Percentiles rank a stretch among this genome's conserved stretches.
These are phyloP conservation scores for Paracamarosporium sp. DNA, from an alignment of 2,329 filamentous ascomycete species.

Conservation along the genomic window DNA sequence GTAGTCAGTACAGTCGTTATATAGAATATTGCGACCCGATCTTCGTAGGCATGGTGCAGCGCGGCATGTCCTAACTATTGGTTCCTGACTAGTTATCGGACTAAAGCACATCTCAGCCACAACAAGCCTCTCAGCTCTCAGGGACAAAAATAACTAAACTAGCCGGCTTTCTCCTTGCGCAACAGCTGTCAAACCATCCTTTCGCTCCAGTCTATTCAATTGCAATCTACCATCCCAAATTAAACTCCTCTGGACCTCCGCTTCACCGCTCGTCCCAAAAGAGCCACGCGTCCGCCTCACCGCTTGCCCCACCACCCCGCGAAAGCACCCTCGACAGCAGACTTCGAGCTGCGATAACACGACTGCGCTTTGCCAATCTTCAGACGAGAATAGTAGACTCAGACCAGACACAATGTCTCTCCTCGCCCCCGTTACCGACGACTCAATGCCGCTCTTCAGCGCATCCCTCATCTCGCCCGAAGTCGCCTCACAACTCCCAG, in stretches of 20 bases:
- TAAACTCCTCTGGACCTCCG: neutral
- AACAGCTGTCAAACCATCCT: neutral
- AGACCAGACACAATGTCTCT: conserved; percentile 17
- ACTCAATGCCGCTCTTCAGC: conserved; percentile 72
- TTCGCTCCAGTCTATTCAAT: neutral
- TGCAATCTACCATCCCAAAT: neutral
- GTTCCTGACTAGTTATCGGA: neutral
- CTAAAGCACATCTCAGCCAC: neutral
- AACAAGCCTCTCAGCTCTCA: neutral
- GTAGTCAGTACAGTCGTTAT: too few species aligned
- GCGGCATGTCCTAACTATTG: neutral
- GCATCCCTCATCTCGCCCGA: conserved; percentile 76
- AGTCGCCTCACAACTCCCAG: conserved; percentile 75
- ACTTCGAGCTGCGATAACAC: neutral
- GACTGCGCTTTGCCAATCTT: neutral
- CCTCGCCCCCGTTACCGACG: conserved; percentile 27
- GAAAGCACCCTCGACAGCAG: neutral
- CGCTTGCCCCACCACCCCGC: conserved; percentile 4
- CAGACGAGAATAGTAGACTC: neutral
- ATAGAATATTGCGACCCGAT: too few species aligned
- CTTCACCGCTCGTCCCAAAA: neutral
- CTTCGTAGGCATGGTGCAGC: too few species aligned
- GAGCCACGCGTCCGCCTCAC: conserved; percentile 7
- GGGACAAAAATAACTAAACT: neutral
- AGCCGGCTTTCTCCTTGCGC: neutral